These are phyloP conservation scores for Pseudonitzschia pungens DNA, from an alignment of 108 stramenopile genomes.

Conservation along the genomic window DNA sequence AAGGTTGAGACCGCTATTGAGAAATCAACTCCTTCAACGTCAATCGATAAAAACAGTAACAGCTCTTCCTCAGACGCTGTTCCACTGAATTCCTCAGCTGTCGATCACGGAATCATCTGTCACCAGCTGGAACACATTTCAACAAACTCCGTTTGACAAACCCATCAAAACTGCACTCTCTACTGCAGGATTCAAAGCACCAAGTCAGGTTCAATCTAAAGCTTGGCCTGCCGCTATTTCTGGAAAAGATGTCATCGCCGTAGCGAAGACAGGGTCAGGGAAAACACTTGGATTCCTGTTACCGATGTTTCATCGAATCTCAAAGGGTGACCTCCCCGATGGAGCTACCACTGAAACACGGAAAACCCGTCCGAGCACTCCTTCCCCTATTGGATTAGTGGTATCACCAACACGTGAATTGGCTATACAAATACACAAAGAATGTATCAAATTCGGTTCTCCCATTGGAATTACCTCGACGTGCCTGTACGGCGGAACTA, in stretches of 20 bases:
- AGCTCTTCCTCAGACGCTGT: neutral
- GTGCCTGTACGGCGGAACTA: conserved; percentile 95
- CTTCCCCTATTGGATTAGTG: conserved; percentile 71
- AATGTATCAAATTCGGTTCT: conserved; percentile 84
- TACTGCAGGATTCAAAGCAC: conserved; percentile 48
- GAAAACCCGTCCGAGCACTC: conserved; percentile 53
- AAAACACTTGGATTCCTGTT: conserved; percentile 97
- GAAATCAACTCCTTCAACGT: neutral
- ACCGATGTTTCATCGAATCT: conserved; percentile 91
- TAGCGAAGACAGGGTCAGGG: conserved; percentile 97
- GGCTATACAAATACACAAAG: conserved; percentile 97
- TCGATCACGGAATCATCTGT: conserved; percentile 16
- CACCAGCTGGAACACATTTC: conserved; percentile 53
- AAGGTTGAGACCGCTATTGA: neutral
- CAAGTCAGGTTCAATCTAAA: conserved; percentile 95
- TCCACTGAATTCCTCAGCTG: neutral
- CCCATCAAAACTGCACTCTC: conserved; percentile 80
- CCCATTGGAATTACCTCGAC: conserved; percentile 58
- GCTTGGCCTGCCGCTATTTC: conserved; percentile 90
- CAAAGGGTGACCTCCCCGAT: conserved; percentile 81
- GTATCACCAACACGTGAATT: conserved; percentile 96
- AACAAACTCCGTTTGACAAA: conserved; percentile 85
- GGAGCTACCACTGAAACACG: conserved; percentile 87
- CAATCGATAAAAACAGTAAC: neutral
- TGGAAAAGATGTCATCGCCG: conserved; percentile 96